Conservation (phyloP, 108 stramenopile genomes). For the Chaetoceros tenuissimus region DNA sequence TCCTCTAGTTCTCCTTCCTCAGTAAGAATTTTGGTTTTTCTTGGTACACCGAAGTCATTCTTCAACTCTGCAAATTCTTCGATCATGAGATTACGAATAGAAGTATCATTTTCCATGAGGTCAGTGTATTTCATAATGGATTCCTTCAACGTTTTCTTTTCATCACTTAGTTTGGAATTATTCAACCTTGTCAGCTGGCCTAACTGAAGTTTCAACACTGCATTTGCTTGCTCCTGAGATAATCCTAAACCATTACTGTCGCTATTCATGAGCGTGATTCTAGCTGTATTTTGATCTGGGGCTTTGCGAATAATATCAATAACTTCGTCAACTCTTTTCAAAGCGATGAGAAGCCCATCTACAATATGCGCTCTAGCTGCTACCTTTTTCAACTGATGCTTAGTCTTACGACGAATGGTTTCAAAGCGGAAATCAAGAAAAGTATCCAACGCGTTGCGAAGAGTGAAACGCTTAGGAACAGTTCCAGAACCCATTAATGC, state of each 20-base stretch:
- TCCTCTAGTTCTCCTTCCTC: constrained; percentile 82
- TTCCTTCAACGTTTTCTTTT: constrained; percentile 50
- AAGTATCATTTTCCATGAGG: constrained; percentile 55
- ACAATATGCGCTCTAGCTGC: constrained; percentile 84
- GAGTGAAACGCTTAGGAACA: constrained; percentile 85
- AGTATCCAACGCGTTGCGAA: constrained; percentile 74
- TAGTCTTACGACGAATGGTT: constrained; percentile 80
- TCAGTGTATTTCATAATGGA: constrained; percentile 32
- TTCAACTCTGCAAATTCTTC: constrained; percentile 67
- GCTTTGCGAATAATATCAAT: constrained; percentile 74
- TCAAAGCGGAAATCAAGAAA: constrained; percentile 91
- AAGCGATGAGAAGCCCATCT: constrained; percentile 77
- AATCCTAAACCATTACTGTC: constrained; percentile 28
- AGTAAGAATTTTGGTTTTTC: constrained; percentile 61
- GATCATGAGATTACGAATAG: constrained; percentile 75
- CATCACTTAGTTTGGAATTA: constrained; percentile 70
- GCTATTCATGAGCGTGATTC: constrained; percentile 46
- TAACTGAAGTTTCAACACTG: constrained; percentile 82
- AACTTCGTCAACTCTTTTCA: constrained; percentile 75
- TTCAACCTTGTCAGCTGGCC: constrained; percentile 89
- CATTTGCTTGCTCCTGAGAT: constrained; percentile 81
- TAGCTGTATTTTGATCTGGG: constrained; percentile 61
- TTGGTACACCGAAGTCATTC: constrained; percentile 70
- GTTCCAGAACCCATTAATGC: constrained; percentile 67
- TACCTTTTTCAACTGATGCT: constrained; percentile 72